Percentiles rank a stretch among this genome's conserved stretches.
Conservation (phyloP, 2,329 filamentous ascomycete genomes). For the Ceratocystis alfenasii region DNA sequence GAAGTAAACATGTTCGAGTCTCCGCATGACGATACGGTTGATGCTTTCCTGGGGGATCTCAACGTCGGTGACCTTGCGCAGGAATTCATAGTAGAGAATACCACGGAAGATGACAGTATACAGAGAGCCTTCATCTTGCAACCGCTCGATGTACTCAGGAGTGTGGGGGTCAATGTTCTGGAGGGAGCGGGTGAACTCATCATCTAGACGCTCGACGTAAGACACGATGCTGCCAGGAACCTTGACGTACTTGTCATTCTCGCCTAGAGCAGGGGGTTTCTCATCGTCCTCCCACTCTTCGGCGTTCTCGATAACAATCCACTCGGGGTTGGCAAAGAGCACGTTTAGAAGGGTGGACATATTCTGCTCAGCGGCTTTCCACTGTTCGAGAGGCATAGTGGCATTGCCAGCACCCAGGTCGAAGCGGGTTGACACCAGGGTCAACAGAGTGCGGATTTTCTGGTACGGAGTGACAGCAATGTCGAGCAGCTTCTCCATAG, state of each 20-base stretch:
- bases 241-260: conserved; percentile 72
- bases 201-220: conserved; percentile 86
- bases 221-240: conserved; percentile 90
- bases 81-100: conserved; percentile 74
- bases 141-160: conserved; percentile 91
- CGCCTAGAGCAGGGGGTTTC: conserved; percentile 64
- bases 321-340: conserved; percentile 66
- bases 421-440: conserved; percentile 85
- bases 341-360: conserved; percentile 64
- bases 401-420: conserved; percentile 67
- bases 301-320: conserved; percentile 78
- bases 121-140: conserved; percentile 78
- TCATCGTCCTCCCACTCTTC: conserved; percentile 99
- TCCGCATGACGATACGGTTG: conserved; percentile 86
- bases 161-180: conserved; percentile 98
- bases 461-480: conserved; percentile 88
- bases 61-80: conserved; percentile 57
- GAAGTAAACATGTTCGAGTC: conserved; percentile 97
- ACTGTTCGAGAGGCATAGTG: conserved; percentile 90
- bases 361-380: conserved; percentile 88
- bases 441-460: conserved; percentile 80
- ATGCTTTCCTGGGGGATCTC: conserved; percentile 73
- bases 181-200: conserved; percentile 92
- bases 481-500: conserved; percentile 91
- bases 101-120: conserved; percentile 89